phyloP scores from a whole-genome alignment of 345 rosid species.

The Dipteronia dyeriana region DNA sequence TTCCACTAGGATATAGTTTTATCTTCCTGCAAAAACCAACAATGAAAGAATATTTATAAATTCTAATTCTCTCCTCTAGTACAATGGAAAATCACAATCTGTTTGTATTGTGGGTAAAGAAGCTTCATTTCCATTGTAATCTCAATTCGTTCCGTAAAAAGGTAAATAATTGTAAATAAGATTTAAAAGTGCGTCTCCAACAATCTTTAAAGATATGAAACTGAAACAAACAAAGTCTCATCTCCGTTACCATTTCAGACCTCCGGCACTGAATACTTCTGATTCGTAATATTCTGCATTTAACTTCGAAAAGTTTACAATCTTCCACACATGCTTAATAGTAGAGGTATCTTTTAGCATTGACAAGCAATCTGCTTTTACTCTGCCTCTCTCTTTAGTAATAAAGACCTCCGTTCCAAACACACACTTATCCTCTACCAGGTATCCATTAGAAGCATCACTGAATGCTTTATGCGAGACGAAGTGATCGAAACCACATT shows the following conservation, averaged over 20 bases:
- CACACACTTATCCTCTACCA: constrained; percentile 37
- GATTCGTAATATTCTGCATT: constrained; percentile 19
- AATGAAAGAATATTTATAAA: neutral
- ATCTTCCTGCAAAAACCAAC: constrained; percentile 36
- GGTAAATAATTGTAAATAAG: too few relatives aligned
- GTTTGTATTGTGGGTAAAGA: too few relatives aligned
- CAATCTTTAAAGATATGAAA: neutral
- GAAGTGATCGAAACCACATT: constrained; percentile 48
- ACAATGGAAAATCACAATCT: neutral
- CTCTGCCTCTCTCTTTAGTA: constrained; percentile 32
- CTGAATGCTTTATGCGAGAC: constrained; percentile 22
- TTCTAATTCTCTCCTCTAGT: neutral
- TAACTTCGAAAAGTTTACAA: constrained; percentile 33
- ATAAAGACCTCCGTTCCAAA: constrained; percentile 49
- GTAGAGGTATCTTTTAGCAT: constrained; percentile 22
- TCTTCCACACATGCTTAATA: constrained; percentile 35
- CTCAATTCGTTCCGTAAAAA: rapidly evolving
- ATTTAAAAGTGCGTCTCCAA: too few relatives aligned
- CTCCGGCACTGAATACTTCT: constrained; percentile 26
- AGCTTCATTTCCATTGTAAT: too few relatives aligned
- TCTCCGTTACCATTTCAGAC: constrained; percentile 36
- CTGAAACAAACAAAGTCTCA: neutral
- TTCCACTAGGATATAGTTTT: constrained; percentile 37
- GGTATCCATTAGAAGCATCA: constrained; percentile 37
- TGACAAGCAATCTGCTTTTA: constrained; percentile 37